phyloP scores from a whole-genome alignment of 202 grass and related monocot species.

The Digitaria exilis region DNA sequence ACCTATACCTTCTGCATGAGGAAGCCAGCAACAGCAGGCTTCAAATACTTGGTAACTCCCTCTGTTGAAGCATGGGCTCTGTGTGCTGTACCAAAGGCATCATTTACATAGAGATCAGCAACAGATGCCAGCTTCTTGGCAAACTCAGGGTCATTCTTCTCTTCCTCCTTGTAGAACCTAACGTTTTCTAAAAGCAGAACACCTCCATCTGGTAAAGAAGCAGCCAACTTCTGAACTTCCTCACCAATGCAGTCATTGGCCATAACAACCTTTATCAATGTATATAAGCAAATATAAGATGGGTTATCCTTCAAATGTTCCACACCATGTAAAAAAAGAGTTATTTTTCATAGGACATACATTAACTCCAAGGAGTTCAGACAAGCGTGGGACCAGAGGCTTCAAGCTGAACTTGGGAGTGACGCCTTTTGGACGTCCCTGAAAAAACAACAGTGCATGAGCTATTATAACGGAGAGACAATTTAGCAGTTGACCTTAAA shows the following conservation, averaged over 20 bases:
- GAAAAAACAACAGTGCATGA: constrained; percentile 34
- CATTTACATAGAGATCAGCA: constrained; percentile 84
- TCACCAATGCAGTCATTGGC: constrained; percentile 72
- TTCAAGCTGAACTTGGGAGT: constrained; percentile 69
- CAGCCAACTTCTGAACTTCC: constrained; percentile 60
- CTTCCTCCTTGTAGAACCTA: constrained; percentile 78
- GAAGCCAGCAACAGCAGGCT: constrained; percentile 66
- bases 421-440: constrained; percentile 83
- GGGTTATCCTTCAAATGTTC: not conserved
- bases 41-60: constrained; percentile 76
- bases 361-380: constrained; percentile 61
- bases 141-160: constrained; percentile 68
- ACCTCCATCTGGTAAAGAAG: constrained; percentile 58
- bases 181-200: constrained; percentile 84
- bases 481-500: not conserved
- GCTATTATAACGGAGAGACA: not conserved
- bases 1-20: constrained; percentile 73
- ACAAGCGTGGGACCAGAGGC: constrained; percentile 62
- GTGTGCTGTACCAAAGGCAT: constrained; percentile 77
- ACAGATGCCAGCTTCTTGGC: constrained; percentile 68
- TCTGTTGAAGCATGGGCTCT: constrained; percentile 88
- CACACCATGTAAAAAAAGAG: not conserved
- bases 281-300: constrained; percentile 11
- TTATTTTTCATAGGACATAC: constrained; percentile 32
- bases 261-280: constrained; percentile 61